phyloP scores from a whole-genome alignment of 257 asterid species.

The Haberlea rhodopensis region DNA sequence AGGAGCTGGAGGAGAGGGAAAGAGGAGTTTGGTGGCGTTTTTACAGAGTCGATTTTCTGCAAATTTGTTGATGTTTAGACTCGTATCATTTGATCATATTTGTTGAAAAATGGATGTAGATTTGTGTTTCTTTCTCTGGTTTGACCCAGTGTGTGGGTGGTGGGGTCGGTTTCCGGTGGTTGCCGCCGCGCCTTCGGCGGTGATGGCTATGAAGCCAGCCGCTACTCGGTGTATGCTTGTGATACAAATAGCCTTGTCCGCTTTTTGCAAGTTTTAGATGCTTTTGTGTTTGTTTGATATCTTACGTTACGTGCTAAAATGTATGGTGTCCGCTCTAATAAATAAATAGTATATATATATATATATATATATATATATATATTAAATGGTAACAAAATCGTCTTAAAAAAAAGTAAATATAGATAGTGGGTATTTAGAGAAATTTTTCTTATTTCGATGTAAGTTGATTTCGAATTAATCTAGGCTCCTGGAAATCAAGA shows the following conservation, averaged over 20 bases:
- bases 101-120: constrained; percentile 21
- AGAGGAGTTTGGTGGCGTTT: constrained; percentile 14
- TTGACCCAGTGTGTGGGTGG: background rate
- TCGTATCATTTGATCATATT: constrained; percentile 14
- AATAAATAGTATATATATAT: too few relatives aligned
- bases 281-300: too few relatives aligned
- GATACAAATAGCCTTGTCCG: background rate
- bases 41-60: background rate
- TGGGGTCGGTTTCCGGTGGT: background rate
- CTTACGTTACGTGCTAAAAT: too few relatives aligned
- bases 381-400: too few relatives aligned
- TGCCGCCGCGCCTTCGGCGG: background rate
- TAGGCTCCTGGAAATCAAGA: too few relatives aligned
- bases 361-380: too few relatives aligned
- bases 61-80: background rate
- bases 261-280: background rate
- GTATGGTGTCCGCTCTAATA: too few relatives aligned
- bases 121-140: constrained; percentile 6
- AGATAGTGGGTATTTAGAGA: too few relatives aligned
- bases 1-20: constrained; percentile 19
- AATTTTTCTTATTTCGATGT: too few relatives aligned
- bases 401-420: too few relatives aligned
- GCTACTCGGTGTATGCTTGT: background rate
- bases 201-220: background rate
- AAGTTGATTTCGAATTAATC: too few relatives aligned